Percentiles rank a stretch among this genome's conserved stretches.
Conservation (phyloP, 2,329 filamentous ascomycete species). For the Venturia oleaginea region DNA sequence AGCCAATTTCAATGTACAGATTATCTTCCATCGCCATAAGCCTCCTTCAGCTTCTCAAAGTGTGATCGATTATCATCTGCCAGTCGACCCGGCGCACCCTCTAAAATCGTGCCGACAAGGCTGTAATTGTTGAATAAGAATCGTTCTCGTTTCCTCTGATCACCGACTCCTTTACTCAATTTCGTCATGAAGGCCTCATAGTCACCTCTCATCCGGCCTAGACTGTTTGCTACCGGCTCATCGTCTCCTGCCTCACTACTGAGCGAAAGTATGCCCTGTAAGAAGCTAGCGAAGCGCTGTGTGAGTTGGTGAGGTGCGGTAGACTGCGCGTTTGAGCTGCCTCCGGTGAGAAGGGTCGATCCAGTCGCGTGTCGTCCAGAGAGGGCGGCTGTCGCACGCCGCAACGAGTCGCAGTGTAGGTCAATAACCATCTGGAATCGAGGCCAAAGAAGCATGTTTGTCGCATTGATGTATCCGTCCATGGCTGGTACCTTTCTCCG, state of each 20-base stretch:
- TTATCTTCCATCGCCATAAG: conserved; percentile 9
- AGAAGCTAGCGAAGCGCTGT: conserved; percentile 88
- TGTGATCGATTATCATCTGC: conserved; percentile 65
- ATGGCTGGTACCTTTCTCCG: conserved; percentile 80
- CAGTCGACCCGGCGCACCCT: conserved; percentile 60
- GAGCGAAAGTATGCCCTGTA: conserved; percentile 74
- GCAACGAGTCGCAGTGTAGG: conserved; percentile 79
- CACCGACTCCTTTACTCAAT: conserved; percentile 62
- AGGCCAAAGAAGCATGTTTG: conserved; percentile 93
- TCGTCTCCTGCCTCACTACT: conserved; percentile 90
- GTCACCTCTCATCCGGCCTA: conserved; percentile 68
- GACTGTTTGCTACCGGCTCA: conserved; percentile 77
- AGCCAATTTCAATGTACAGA: neutral
- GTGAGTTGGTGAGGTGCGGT: conserved; percentile 86
- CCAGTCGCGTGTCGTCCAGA: conserved; percentile 19
- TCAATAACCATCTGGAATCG: conserved; percentile 92
- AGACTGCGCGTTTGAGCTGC: conserved; percentile 53
- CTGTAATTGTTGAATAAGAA: conserved; percentile 97
- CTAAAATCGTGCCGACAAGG: conserved; percentile 82
- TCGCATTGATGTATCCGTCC: conserved; percentile 88
- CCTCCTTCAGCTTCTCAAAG: conserved; percentile 54
- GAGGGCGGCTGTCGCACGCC: conserved; percentile 35
- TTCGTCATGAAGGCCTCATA: conserved; percentile 76
- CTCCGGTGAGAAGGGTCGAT: conserved; percentile 22
- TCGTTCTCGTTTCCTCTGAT: conserved; percentile 70